These are phyloP conservation scores for Acacia crassicarpa DNA, from an alignment of 306 rosid genomes.

Conservation along the genomic window DNA sequence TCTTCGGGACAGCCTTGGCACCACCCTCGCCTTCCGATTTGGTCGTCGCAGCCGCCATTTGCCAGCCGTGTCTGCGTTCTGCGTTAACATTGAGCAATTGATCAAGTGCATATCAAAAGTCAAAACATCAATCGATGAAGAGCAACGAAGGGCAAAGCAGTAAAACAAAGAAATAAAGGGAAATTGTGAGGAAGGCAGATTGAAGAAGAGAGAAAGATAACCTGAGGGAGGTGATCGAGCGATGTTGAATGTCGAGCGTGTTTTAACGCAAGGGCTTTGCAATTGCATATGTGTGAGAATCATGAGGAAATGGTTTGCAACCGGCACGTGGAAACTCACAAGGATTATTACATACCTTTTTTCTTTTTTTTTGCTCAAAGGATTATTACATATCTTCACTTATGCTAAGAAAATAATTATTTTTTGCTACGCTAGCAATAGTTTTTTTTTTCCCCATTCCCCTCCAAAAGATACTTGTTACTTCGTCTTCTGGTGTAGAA, in stretches of 20 bases:
- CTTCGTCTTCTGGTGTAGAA: too few relatives aligned
- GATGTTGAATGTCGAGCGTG: background rate
- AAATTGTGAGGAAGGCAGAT: background rate
- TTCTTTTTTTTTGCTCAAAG: too few relatives aligned
- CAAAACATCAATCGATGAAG: background rate
- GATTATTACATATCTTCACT: too few relatives aligned
- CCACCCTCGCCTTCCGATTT: slow-evolving; percentile 22
- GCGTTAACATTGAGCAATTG: background rate
- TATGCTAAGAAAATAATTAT: too few relatives aligned
- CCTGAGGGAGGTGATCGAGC: background rate
- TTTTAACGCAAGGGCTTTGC: too few relatives aligned
- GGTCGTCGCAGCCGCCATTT: slow-evolving; percentile 41
- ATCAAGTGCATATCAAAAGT: background rate
- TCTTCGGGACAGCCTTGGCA: slow-evolving; percentile 42
- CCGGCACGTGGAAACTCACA: too few relatives aligned
- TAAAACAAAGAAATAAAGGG: background rate
- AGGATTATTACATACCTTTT: too few relatives aligned
- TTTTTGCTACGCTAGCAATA: too few relatives aligned
- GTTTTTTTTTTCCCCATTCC: too few relatives aligned
- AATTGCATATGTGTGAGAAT: too few relatives aligned
- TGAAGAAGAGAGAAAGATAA: background rate
- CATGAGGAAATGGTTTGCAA: too few relatives aligned
- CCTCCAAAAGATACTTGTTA: too few relatives aligned
- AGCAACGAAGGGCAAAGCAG: background rate
- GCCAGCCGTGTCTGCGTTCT: background rate